Evolutionary conservation across 495 filamentous ascomycete species (phyloP).

Genomic region (Daldinia childiae): DNA sequence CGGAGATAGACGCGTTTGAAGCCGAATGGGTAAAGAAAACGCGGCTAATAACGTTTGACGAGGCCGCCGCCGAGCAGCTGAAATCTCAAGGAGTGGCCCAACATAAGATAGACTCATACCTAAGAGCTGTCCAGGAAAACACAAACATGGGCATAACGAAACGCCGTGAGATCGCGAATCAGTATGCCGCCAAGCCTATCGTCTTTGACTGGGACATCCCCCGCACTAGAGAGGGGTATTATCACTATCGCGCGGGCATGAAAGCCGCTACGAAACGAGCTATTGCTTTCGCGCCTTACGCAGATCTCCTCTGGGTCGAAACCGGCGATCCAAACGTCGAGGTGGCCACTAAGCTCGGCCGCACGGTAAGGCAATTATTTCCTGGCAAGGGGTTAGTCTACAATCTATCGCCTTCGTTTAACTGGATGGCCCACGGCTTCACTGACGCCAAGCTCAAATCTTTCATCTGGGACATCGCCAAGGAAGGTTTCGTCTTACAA

Average conservation of each 20-base stretch:
- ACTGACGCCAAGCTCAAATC: slow-evolving; percentile 77
- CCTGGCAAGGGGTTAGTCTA: slow-evolving; percentile 93
- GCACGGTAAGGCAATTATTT: slow-evolving; percentile 69
- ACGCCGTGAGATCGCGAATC: slow-evolving; percentile 74
- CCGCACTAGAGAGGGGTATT: slow-evolving; percentile 93
- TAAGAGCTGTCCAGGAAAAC: slow-evolving; percentile 63
- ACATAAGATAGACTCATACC: slow-evolving; percentile 72
- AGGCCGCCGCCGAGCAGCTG: slow-evolving; percentile 83
- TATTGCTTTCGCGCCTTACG: slow-evolving; percentile 88
- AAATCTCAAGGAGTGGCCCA: slow-evolving; percentile 66
- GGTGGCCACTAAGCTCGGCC: slow-evolving; percentile 77
- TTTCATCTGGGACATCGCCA: slow-evolving; percentile 95
- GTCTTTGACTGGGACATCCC: slow-evolving; percentile 92
- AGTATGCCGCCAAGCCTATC: slow-evolving; percentile 69
- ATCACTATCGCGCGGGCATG: slow-evolving; percentile 93
- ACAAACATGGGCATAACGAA: slow-evolving; percentile 78
- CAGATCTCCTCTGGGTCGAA: slow-evolving; percentile 97
- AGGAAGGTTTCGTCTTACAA: slow-evolving; percentile 93
- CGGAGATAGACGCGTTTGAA: slow-evolving; percentile 86
- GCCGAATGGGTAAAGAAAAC: slow-evolving; percentile 89
- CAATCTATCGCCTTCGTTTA: slow-evolving; percentile 95
- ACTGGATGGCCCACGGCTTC: slow-evolving; percentile 97
- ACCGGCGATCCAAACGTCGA: slow-evolving; percentile 86
- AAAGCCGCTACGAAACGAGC: slow-evolving; percentile 91
- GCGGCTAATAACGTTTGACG: slow-evolving; percentile 89